Evolutionary conservation across 83 land plant genomes (phyloP), one percentile per base, ranked within the genome.

Genomic region (Picea abies): DNA sequence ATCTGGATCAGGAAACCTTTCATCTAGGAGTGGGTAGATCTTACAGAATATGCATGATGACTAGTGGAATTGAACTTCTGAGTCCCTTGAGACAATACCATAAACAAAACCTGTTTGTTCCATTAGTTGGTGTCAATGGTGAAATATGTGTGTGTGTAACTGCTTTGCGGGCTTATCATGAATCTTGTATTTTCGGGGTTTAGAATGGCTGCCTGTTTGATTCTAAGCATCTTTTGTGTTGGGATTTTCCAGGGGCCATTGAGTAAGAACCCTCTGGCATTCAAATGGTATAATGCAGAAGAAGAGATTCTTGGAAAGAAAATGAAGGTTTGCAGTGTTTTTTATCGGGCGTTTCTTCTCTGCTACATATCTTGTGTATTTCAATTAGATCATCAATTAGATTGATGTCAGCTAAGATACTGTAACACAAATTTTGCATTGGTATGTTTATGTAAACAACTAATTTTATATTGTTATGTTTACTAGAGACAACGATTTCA

Each of bases 261-360:
- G 15, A 95, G 97, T 89, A 91, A 90, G 82, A 94, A 96, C 64
- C 95, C 92, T 62, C 91, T 97, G 58, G 87, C 99, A 62, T 97
- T 68, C 78, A 94, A 95, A 79, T 95, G 93, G 89, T 97, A 97
- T 76, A 95, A 96, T 90, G 94, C 99, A 16, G 97, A 97, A n/a
- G 99, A 97, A 82, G 93, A 80, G 79, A 94, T 97, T 78, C 93
- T 95, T 72, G 99, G 99, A 41, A 97, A 93, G 91, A 95, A 90
- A 81, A 96, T 97, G 99, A 97, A 97, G 97, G 99, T 95, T 68
- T 73, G 77, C 5, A 22, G 22, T 41, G 9, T 8, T 73, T 47
- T 41, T 4, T n/a, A 41, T n/a, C 58, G 1, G 47, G 14, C 14
- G 41, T 73, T 73, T 39, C 22, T 73, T 44, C 14, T 47, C 22